Conservation (phyloP, 768 basidiomycete genomes). For the Termitomyces sp. region DNA sequence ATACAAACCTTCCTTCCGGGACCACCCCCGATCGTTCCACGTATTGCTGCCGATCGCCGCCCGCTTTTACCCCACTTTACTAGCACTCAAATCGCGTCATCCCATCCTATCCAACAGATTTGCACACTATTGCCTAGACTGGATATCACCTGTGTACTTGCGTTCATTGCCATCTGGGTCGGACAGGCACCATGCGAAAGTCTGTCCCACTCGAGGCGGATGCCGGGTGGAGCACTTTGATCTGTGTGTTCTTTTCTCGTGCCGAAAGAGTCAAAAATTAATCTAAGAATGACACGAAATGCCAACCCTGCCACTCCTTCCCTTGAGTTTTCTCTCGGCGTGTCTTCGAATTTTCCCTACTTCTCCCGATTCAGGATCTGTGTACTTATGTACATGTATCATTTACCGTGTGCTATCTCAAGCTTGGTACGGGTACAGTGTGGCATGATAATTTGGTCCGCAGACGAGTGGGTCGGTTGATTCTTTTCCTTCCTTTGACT, state of each 20-base stretch:
- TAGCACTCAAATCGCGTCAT: background rate
- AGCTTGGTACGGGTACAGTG: background rate
- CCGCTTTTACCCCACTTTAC: conserved; percentile 5
- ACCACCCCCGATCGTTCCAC: conserved; percentile 6
- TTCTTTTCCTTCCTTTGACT: conserved; percentile 4
- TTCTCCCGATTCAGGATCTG: conserved; percentile 8
- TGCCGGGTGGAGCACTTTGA: background rate
- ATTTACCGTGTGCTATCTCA: background rate
- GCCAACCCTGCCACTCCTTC: conserved; percentile 3
- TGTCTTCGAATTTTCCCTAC: conserved; percentile 1
- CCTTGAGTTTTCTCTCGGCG: background rate
- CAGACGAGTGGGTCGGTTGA: conserved; percentile 6
- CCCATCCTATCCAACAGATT: background rate
- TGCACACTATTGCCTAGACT: background rate
- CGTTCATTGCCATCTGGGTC: background rate
- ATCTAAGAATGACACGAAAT: conserved; percentile 10
- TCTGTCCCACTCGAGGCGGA: background rate
- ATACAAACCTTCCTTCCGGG: background rate
- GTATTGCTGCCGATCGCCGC: conserved; percentile 6
- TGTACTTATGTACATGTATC: conserved; percentile 4
- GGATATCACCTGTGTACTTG: background rate
- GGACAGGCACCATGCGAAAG: conserved; percentile 4
- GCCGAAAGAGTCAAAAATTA: conserved; percentile 5
- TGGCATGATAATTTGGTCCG: conserved; percentile 1
- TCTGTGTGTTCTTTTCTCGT: background rate